These are phyloP conservation scores for Melocanna baccifera DNA, from an alignment of 176 grass and related monocot species.

Conservation along the genomic window DNA sequence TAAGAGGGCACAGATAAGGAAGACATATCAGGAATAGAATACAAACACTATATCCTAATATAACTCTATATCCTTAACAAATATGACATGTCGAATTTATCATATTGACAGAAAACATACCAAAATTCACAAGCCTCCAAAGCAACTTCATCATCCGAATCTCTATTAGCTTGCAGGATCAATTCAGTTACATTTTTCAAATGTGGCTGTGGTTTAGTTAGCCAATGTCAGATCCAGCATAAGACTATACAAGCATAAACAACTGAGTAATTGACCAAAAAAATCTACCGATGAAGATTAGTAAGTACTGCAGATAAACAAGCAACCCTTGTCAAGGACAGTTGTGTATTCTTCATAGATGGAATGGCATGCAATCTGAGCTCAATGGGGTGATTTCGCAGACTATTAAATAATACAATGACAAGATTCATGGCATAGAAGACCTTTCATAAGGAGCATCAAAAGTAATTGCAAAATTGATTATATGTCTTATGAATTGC, in stretches of 20 bases:
- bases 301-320: background rate
- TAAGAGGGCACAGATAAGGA: too few relatives aligned
- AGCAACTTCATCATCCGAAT: slow-evolving; percentile 87
- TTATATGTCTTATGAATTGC: background rate
- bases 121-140: slow-evolving; percentile 98
- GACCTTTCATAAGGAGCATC: background rate
- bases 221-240: slow-evolving; percentile 33
- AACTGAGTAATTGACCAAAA: background rate
- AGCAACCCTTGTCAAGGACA: background rate
- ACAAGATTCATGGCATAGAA: background rate
- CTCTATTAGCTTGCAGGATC: slow-evolving; percentile 91
- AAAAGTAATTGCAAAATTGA: background rate
- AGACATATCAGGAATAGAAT: too few relatives aligned
- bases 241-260: slow-evolving; percentile 7
- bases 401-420: background rate
- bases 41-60: too few relatives aligned
- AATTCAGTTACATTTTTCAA: slow-evolving; percentile 81
- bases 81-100: background rate
- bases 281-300: background rate
- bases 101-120: slow-evolving; percentile 39
- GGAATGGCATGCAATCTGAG: background rate
- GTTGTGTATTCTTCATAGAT: background rate
- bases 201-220: slow-evolving; percentile 71
- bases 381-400: background rate
- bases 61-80: too few relatives aligned